Percentiles rank a stretch among this genome's conserved stretches.
These are phyloP conservation scores for Fagopyrum esculentum DNA, from an alignment of 148 eudicot genomes.

Conservation along the genomic window DNA sequence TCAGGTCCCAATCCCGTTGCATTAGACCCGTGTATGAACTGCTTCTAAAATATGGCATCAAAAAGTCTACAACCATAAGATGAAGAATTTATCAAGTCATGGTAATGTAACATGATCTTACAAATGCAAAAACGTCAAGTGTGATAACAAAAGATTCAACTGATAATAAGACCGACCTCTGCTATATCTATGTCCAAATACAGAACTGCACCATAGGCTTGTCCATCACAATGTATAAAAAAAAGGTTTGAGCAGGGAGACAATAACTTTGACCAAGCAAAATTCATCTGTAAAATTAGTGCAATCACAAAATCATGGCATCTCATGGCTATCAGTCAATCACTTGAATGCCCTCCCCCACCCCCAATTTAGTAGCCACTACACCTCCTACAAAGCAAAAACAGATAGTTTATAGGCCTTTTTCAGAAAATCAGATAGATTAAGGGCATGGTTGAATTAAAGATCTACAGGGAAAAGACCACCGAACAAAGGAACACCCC, in stretches of 20 bases:
- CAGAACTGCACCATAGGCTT: neutral
- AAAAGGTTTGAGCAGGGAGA: neutral
- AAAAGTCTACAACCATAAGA: too few relatives aligned
- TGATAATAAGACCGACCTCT: neutral
- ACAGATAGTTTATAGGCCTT: neutral
- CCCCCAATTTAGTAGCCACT: neutral
- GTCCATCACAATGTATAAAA: neutral
- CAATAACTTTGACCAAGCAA: neutral
- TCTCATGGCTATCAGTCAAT: neutral
- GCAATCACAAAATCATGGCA: neutral
- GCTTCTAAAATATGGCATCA: too few relatives aligned
- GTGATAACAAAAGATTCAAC: neutral
- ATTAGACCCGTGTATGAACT: neutral
- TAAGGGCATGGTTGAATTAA: neutral
- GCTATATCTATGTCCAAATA: neutral
- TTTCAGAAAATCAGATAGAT: neutral
- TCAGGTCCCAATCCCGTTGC: neutral
- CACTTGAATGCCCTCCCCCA: neutral
- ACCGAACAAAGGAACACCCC: neutral
- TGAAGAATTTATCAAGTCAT: too few relatives aligned
- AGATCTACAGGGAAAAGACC: neutral
- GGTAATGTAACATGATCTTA: too few relatives aligned
- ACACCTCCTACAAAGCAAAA: neutral
- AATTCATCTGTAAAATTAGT: neutral
- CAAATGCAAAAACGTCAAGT: too few relatives aligned